These are phyloP conservation scores for Coemansia sp. DNA, from an alignment of 192 early-diverging fungal genomes.

Conservation along the genomic window DNA sequence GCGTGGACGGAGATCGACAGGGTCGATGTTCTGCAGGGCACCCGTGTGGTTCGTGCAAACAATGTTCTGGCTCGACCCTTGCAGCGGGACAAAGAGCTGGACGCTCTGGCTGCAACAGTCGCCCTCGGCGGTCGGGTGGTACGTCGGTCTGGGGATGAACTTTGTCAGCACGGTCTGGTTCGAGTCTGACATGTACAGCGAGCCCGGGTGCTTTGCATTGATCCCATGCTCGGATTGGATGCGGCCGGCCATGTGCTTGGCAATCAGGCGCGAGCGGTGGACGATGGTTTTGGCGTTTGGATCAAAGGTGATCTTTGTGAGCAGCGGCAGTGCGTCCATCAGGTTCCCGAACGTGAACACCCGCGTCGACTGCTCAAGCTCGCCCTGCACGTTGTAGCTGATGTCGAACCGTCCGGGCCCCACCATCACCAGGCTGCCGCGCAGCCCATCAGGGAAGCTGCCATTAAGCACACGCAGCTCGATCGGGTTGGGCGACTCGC, in stretches of 20 bases:
- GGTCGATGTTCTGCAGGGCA: slow-evolving; percentile 69
- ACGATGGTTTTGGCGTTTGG: slow-evolving; percentile 57
- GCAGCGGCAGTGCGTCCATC: slow-evolving; percentile 72
- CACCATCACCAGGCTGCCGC: slow-evolving; percentile 64
- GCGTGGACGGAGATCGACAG: slow-evolving; percentile 63
- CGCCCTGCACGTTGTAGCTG: slow-evolving; percentile 62
- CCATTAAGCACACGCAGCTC: slow-evolving; percentile 58
- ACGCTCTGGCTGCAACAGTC: slow-evolving; percentile 70
- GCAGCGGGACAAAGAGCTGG: slow-evolving; percentile 56
- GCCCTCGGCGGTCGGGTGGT: slow-evolving; percentile 59
- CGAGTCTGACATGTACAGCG: slow-evolving; percentile 64
- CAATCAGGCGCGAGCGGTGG: slow-evolving; percentile 63
- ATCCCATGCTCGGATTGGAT: slow-evolving; percentile 73
- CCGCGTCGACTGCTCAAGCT: slow-evolving; percentile 66
- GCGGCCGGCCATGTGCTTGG: slow-evolving; percentile 61
- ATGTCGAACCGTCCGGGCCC: slow-evolving; percentile 70
- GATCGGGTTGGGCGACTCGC: slow-evolving; percentile 44
- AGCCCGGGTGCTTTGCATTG: slow-evolving; percentile 64
- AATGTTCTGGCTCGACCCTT: slow-evolving; percentile 63
- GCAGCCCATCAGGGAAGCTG: slow-evolving; percentile 64
- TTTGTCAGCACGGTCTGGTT: slow-evolving; percentile 70
- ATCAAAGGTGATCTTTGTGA: slow-evolving; percentile 68
- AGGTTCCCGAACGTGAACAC: slow-evolving; percentile 68
- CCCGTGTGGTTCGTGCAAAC: slow-evolving; percentile 70
- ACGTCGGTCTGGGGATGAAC: slow-evolving; percentile 61